These are phyloP conservation scores for Inonotus obliquus DNA, from an alignment of 1,284 basidiomycete species.

Conservation along the genomic window DNA sequence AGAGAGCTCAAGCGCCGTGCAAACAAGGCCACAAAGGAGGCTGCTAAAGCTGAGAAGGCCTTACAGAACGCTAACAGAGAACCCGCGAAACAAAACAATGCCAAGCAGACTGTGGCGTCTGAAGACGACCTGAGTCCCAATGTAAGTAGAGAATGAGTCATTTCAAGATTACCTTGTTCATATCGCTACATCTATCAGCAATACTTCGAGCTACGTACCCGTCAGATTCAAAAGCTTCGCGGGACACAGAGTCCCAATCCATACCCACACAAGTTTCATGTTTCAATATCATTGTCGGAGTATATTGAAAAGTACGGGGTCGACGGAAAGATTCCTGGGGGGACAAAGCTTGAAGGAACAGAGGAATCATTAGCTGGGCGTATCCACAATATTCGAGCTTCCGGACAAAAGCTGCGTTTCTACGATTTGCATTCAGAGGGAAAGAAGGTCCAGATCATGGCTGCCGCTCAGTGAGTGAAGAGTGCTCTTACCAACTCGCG, in stretches of 20 bases:
- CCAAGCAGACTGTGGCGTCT: conserved; percentile 39
- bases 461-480: conserved; percentile 72
- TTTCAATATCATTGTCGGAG: conserved; percentile 70
- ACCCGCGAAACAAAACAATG: conserved; percentile 20
- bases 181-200: conserved; percentile 48
- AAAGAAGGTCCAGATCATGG: conserved; percentile 93
- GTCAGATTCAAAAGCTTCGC: conserved; percentile 85
- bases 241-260: conserved; percentile 86
- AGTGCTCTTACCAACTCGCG: background rate
- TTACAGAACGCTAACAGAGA: conserved; percentile 40
- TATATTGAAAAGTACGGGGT: conserved; percentile 78
- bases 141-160: conserved; percentile 39
- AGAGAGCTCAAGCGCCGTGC: conserved; percentile 92
- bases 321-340: conserved; percentile 66
- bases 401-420: conserved; percentile 85
- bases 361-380: conserved; percentile 78
- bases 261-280: conserved; percentile 99
- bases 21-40: conserved; percentile 84
- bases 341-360: conserved; percentile 49
- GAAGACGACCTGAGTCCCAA: conserved; percentile 83
- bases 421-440: conserved; percentile 96
- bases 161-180: background rate
- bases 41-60: conserved; percentile 78
- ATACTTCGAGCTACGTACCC: conserved; percentile 93
- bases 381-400: conserved; percentile 86